Evolutionary conservation across 2,329 filamentous ascomycete genomes (phyloP).

Genomic region (Juglanconis sp.): DNA sequence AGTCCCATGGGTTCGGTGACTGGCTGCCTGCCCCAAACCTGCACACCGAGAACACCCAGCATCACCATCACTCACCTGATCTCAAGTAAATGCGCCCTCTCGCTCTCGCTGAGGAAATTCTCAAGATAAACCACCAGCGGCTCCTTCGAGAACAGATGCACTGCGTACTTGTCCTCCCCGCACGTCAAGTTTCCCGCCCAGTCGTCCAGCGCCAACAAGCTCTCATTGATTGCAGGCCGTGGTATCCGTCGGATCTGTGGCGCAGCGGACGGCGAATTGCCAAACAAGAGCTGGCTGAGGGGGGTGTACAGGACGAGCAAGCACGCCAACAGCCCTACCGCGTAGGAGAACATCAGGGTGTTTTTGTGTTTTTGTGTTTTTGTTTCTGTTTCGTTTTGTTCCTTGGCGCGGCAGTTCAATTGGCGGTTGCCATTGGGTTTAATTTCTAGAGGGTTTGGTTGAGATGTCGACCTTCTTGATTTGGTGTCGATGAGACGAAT

Average conservation of each 20-base stretch:
- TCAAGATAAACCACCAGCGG: slow-evolving; percentile 54
- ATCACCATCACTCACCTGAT: slow-evolving; percentile 41
- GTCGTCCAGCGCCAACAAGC: slow-evolving; percentile 46
- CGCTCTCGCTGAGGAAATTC: slow-evolving; percentile 43
- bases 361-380: slow-evolving; percentile 20
- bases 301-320: slow-evolving; percentile 44
- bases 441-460: too few species aligned
- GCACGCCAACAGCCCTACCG: slow-evolving; percentile 39
- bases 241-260: slow-evolving; percentile 34
- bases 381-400: neutral
- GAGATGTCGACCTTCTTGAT: neutral
- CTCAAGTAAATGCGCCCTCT: slow-evolving; percentile 45
- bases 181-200: slow-evolving; percentile 33
- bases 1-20: neutral
- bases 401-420: neutral
- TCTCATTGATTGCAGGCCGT: slow-evolving; percentile 47
- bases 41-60: neutral
- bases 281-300: slow-evolving; percentile 34
- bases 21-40: neutral
- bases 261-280: slow-evolving; percentile 21
- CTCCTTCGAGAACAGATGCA: slow-evolving; percentile 46
- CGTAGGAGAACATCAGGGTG: slow-evolving; percentile 39
- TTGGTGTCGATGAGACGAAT: neutral
- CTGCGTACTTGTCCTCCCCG: slow-evolving; percentile 33
- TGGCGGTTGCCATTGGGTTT: too few species aligned